Base-by-base conservation (phyloP, 106 monocot genomes). In the Platanthera zijinensis region DNA sequence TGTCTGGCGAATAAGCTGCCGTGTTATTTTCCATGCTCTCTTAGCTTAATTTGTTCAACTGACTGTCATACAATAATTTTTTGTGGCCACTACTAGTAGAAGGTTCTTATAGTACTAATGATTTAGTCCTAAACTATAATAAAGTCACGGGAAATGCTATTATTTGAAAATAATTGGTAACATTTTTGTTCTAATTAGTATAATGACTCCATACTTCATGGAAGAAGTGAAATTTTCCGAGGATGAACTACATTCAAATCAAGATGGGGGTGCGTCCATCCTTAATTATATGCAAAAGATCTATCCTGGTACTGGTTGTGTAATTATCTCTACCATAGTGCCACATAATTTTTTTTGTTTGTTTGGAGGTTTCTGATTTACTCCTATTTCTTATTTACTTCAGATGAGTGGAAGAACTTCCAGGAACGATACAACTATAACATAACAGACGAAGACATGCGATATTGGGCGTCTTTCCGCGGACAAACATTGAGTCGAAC, bases 391-490 rank as follows among this genome's bases (percentile, higher is more conserved):
- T 25, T 78, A 22, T 18, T 67, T 66, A 30, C 62, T 77, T 63
- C 76, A 91, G 90, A 88, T 84, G 88, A 91, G 71, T 91, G 90
- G 90, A 88, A 86, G 57, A 91, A 88, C 75, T 88, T 91, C 75
- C 22, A 52, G 48, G 90, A 91, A 79, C 81, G 90, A 6, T 77
- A 84, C 39, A 78, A 82, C 49, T 50, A 79, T 46, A 78, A 71
- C 51, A 53, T 56, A 18, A 53, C 80, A 54, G 67, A 82, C 63
- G 90, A 91, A 57, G 88, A 88, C 54, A 72, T 82, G 17, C 73
- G 84, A 79, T 86, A 83, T 76, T 91, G 90, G 90, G 90, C 90
- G 82, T 91, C 90, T 71, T 91, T 88, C 49, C 88, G 80, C 70
- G 90, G 90, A 78, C 90, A 91, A 82, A 91, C 90, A 67, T 72